phyloP scores from a whole-genome alignment of 129 eudicot species.

The Flaveria robusta region DNA sequence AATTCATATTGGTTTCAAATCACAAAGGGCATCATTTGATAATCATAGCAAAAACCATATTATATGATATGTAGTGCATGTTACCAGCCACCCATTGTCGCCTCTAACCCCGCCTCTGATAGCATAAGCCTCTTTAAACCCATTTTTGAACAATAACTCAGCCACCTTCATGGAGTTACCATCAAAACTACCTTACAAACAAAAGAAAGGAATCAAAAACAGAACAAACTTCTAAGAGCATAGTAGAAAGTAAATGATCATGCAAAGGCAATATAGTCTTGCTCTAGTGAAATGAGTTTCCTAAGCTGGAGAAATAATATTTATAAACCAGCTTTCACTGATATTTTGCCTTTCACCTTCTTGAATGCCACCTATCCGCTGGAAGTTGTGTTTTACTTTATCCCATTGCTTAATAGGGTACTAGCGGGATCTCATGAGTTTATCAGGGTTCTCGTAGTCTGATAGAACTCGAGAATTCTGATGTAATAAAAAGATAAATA shows the following conservation, averaged over 20 bases:
- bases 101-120: conserved; percentile 86
- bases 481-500: too few relatives aligned
- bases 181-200: conserved; percentile 98
- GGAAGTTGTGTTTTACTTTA: background rate
- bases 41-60: background rate
- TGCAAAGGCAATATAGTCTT: conserved; percentile 5
- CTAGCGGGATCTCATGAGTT: background rate
- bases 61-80: conserved; percentile 14
- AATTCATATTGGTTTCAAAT: background rate
- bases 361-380: background rate
- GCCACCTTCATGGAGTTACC: conserved; percentile 87
- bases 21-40: background rate
- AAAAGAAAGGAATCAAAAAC: conserved; percentile 48
- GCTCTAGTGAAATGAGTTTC: conserved; percentile 1
- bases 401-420: background rate
- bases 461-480: too few relatives aligned
- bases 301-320: background rate
- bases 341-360: background rate
- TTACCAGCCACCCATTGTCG: conserved; percentile 91
- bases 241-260: background rate
- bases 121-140: conserved; percentile 94
- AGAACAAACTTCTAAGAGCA: conserved; percentile 12
- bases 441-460: background rate
- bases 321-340: background rate
- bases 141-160: conserved; percentile 74